Conservation (phyloP, 192 early-diverging fungal genomes). For the Coemansia sp. region DNA sequence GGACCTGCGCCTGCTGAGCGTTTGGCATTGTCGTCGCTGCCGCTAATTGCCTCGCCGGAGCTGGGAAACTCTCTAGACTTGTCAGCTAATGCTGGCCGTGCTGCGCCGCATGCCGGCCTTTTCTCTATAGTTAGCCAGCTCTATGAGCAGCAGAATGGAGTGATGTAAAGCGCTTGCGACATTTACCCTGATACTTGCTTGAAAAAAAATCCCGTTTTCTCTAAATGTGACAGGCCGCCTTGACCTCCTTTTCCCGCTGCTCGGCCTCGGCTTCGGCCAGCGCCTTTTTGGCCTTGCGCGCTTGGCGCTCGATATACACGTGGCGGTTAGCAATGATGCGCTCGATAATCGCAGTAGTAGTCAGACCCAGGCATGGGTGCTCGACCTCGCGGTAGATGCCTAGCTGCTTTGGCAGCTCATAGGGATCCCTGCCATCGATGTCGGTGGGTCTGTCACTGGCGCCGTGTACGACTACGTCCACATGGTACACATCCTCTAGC, state of each 20-base stretch:
- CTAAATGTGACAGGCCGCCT: conserved; percentile 9
- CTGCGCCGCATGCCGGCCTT: conserved; percentile 13
- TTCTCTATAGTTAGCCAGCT: conserved; percentile 49
- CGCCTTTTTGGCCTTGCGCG: conserved; percentile 71
- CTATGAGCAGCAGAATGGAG: conserved; percentile 32
- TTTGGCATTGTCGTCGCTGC: conserved; percentile 39
- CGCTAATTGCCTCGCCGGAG: conserved; percentile 39
- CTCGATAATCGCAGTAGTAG: conserved; percentile 82
- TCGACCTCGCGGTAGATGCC: conserved; percentile 80
- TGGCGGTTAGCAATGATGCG: conserved; percentile 86
- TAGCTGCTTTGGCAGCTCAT: conserved; percentile 75
- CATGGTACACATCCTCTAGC: conserved; percentile 80
- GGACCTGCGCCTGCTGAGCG: conserved; percentile 10
- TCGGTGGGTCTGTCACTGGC: conserved; percentile 65
- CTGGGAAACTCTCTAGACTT: conserved; percentile 21
- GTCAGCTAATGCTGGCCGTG: conserved; percentile 3
- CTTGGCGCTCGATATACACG: conserved; percentile 75
- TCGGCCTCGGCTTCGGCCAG: conserved; percentile 64
- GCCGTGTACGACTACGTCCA: conserved; percentile 77
- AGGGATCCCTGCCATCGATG: conserved; percentile 78
- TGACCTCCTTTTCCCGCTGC: conserved; percentile 57
- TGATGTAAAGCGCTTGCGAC: not conserved
- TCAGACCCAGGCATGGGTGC: conserved; percentile 71
- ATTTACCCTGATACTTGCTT: too few species aligned
- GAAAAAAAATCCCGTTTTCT: too few species aligned